Evolutionary conservation across 306 rosid species (phyloP).

Genomic region (Quercus dentata): DNA sequence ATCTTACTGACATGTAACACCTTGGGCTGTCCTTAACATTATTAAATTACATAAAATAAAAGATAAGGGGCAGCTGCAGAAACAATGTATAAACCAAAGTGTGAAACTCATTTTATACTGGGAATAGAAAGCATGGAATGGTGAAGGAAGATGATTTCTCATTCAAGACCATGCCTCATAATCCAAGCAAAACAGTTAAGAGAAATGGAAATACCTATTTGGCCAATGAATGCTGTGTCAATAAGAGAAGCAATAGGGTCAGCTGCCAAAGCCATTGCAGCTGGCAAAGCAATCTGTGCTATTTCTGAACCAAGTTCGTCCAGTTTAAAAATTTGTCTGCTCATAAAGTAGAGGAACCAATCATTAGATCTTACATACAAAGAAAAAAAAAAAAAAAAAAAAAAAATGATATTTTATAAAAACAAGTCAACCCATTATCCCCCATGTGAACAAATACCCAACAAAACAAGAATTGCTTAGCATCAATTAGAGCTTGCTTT

Average conservation of each 20-base stretch:
- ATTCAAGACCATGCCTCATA: not conserved
- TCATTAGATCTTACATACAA: not conserved
- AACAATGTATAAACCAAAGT: not conserved
- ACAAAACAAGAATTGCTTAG: not conserved
- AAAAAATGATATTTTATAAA: not conserved
- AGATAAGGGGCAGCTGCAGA: not conserved
- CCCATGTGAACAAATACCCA: not conserved
- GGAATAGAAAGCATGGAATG: not conserved
- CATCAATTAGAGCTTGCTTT: not conserved
- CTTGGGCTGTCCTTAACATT: not conserved
- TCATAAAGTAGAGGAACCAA: slow-evolving; percentile 2
- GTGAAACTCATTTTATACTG: not conserved
- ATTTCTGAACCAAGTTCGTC: slow-evolving; percentile 83
- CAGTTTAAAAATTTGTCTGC: slow-evolving; percentile 35
- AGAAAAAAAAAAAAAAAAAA: not conserved
- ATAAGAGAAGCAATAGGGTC: slow-evolving; percentile 92
- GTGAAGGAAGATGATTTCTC: not conserved
- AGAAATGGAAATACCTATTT: slow-evolving; percentile 52
- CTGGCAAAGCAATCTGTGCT: slow-evolving; percentile 78
- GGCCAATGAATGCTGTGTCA: slow-evolving; percentile 96
- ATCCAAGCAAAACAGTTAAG: not conserved
- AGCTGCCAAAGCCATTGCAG: slow-evolving; percentile 88
- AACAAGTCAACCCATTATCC: not conserved
- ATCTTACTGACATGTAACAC: not conserved
- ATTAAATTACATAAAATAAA: not conserved